Evolutionary conservation across 2,329 filamentous ascomycete species (phyloP), one percentile per base, ranked within the genome.

Genomic region (Calonectria henricotiae): DNA sequence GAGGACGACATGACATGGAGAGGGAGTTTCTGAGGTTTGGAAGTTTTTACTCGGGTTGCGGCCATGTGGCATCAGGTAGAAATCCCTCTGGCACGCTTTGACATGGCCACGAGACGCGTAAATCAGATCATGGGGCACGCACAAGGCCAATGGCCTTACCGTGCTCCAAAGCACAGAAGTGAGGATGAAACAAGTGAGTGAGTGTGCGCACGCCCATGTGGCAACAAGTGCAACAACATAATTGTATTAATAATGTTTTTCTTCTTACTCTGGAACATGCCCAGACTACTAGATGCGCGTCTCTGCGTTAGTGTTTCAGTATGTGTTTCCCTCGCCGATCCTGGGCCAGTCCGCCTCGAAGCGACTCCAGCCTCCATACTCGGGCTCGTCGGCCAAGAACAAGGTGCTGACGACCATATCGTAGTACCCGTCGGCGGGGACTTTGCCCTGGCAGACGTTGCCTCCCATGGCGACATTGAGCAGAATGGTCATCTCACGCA

Each of bases 381-480:
- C 82, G 0, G 86, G 87, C 74, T 87, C 86, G 49, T 88, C 87
- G 37, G 82, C 84, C 83, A 90, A 83, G 72, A 83, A 86, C 60
- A 91, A 71, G 27, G 83, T 83, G 67, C 88, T 85, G 0, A 91
- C 81, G 2, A 89, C 84, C 79, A 90, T 84, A 67, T 90, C 89
- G 75, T 91, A 90, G 25, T 81, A 79, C 0, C 89, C 89, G 72
- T 90, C 85, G 0, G 74, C 78, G 0, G 89, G 89, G 15, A 83
- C 79, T 75, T 83, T 84, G 0, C 87, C 88, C 17, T 84, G 79
- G 72, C 88, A 90, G 5, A 90, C 89, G 69, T 88, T 89, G 0
- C 89, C 89, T 0, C 89, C 89, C 86, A 91, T 90, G 1, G 89
- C 89, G n/a, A 91, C 83, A 68, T 91, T 91, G 20, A 91, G 83